These are phyloP conservation scores for Meira nashicola DNA, from an alignment of 1,284 basidiomycete species.

Conservation along the genomic window DNA sequence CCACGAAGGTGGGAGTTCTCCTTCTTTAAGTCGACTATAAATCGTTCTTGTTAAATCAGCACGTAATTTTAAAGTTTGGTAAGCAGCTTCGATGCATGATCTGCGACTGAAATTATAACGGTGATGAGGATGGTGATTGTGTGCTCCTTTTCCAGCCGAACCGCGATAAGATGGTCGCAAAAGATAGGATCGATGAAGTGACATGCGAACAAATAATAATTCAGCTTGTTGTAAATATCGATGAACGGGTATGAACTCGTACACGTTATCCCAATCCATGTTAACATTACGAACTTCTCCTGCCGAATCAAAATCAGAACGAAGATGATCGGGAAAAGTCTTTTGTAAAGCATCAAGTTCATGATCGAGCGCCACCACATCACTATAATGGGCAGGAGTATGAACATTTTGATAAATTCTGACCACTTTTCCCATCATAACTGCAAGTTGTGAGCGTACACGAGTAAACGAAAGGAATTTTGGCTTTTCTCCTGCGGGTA, in stretches of 20 bases:
- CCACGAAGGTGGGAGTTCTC: slow-evolving; percentile 16
- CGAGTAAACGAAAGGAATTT: slow-evolving; percentile 23
- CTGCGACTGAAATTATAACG: slow-evolving; percentile 3
- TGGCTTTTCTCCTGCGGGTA: slow-evolving; percentile 14
- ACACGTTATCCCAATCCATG: neutral
- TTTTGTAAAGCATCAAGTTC: neutral
- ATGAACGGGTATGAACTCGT: slow-evolving; percentile 1
- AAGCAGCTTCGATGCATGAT: slow-evolving; percentile 6
- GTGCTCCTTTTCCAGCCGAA: neutral
- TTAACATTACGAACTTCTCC: neutral
- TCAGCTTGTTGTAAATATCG: slow-evolving; percentile 3
- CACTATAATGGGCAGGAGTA: slow-evolving; percentile 30
- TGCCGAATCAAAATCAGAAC: neutral
- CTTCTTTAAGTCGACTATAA: slow-evolving; percentile 20
- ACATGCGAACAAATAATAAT: neutral
- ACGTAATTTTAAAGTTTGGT: neutral
- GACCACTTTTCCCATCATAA: slow-evolving; percentile 21
- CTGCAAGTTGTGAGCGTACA: slow-evolving; percentile 26
- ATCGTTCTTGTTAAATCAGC: slow-evolving; percentile 19
- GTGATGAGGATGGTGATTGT: slow-evolving; percentile 33
- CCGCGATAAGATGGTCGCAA: neutral
- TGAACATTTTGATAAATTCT: slow-evolving; percentile 41
- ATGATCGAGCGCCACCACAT: neutral
- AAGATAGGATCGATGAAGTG: slow-evolving; percentile 4
- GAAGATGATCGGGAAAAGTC: neutral